Base-by-base conservation (phyloP, 1,284 basidiomycete species). In the Inonotus obliquus region DNA sequence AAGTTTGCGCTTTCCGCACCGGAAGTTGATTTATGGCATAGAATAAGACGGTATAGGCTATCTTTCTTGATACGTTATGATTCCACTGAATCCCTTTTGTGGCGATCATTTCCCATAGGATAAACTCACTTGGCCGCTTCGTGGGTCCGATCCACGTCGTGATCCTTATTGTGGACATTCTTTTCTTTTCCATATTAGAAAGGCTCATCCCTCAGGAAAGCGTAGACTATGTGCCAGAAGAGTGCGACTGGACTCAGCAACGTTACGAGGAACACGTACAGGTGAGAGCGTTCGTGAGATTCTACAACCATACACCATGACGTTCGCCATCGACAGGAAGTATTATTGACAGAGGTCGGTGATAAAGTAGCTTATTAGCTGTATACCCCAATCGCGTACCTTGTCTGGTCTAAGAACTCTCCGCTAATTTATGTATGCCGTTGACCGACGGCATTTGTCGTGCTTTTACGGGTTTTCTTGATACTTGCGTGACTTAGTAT, bases 141-240 rank as follows among this genome's bases (percentile, higher is more conserved):
- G 87, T 84, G 0, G 92, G 92, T 2, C 82, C 82, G 1, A 92
- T 95, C 45, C 92, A 89, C 67, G 83, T 86, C 0, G 84, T 86
- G 60, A 92, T 95, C 19, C 76, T 94, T 27, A 76, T 91, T 21
- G 89, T 94, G 1, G 88, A 92, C 63, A 91, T 90, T 69, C 71
- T 93, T 9, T 93, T 93, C 71, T 91, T 90, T 70, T 67, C 83
- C 65, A 76, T 91, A 57, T 74, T 95, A 2, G 89, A 94, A 68
- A 90, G 85, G 86, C 83, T 83, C 76, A 79, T 86, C 70, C 92
- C 92, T 0, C 76, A 83, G 25, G 80, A 84, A 44, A 79, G 85
- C 53, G 73, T 92, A 57, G 86, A 93, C 70, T 87, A 82, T 69
- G 90, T 91, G 4, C 60, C 62, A 4, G 59, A 66, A 1, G 73